A percentile compares a stretch with the other conserved stretches of the same genome.
Evolutionary conservation across 495 filamentous ascomycete species (phyloP).

Genomic region (Letharia lupina): DNA sequence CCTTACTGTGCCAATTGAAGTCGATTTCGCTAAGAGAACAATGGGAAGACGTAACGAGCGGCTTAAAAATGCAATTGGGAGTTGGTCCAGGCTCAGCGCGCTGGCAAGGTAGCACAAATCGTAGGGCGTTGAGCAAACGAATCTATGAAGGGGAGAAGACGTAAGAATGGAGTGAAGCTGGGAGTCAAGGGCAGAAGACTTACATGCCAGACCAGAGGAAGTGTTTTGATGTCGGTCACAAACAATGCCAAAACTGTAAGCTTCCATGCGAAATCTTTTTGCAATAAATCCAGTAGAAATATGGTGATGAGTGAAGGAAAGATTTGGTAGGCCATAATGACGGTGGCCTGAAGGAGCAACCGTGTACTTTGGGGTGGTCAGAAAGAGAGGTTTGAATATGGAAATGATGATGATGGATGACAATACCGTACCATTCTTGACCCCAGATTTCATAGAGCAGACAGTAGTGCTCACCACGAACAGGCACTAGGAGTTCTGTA

Average conservation of each 20-base stretch:
- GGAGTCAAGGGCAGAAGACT: neutral
- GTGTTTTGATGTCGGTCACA: neutral
- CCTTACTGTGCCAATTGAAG: constrained; percentile 63
- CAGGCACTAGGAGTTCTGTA: no score
- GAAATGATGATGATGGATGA: no score
- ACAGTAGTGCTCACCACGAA: no score
- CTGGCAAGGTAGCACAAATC: neutral
- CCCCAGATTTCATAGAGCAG: no score
- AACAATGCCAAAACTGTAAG: neutral
- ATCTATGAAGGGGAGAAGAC: neutral
- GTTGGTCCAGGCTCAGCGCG: neutral
- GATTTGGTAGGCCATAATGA: neutral
- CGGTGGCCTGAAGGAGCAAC: neutral
- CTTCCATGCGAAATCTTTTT: neutral
- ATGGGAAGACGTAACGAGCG: constrained; percentile 43
- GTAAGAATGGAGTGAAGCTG: neutral
- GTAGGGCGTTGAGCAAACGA: neutral
- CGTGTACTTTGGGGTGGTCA: neutral
- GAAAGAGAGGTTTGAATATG: no score
- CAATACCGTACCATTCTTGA: no score
- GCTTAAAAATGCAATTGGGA: constrained; percentile 36
- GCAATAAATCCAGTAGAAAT: neutral
- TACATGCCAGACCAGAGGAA: neutral
- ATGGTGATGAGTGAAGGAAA: neutral
- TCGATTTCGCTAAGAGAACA: constrained; percentile 55